phyloP scores from a whole-genome alignment of 768 basidiomycete species.

The Lactifluus piperatus region DNA sequence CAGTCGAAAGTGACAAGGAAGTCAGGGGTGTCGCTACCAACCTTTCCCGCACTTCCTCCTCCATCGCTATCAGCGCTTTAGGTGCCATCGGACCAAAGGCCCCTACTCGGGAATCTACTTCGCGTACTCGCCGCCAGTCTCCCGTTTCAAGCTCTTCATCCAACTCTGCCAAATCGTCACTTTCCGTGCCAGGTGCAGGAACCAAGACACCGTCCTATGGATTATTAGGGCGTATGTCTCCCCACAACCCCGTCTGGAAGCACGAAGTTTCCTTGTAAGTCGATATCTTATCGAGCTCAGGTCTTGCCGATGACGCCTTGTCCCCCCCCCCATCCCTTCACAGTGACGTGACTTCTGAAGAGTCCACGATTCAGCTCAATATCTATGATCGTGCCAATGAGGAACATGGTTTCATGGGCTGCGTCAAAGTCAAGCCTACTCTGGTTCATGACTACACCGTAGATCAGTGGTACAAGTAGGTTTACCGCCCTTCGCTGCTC shows the following conservation, averaged over 20 bases:
- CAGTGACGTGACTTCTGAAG: constrained; percentile 91
- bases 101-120: constrained; percentile 24
- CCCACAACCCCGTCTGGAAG: constrained; percentile 96
- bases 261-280: constrained; percentile 97
- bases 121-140: constrained; percentile 12
- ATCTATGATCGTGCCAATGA: constrained; percentile 83
- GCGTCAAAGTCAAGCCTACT: constrained; percentile 83
- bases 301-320: constrained; percentile 1
- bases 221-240: constrained; percentile 51
- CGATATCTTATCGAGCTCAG: constrained; percentile 6
- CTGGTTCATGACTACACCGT: constrained; percentile 90
- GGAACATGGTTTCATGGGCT: constrained; percentile 86
- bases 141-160: constrained; percentile 13
- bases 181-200: constrained; percentile 18
- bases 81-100: constrained; percentile 49
- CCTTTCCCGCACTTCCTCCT: constrained; percentile 48
- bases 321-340: constrained; percentile 12
- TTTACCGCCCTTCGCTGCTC: constrained; percentile 21
- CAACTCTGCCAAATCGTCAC: constrained; percentile 18
- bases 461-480: constrained; percentile 96
- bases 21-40: constrained; percentile 69
- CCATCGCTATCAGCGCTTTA: constrained; percentile 57
- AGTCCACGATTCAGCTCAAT: constrained; percentile 75
- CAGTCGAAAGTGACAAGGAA: constrained; percentile 78
- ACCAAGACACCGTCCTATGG: constrained; percentile 26